Evolutionary conservation across 2,329 filamentous ascomycete species (phyloP).

Genomic region (Reticulascus tulasneorum): DNA sequence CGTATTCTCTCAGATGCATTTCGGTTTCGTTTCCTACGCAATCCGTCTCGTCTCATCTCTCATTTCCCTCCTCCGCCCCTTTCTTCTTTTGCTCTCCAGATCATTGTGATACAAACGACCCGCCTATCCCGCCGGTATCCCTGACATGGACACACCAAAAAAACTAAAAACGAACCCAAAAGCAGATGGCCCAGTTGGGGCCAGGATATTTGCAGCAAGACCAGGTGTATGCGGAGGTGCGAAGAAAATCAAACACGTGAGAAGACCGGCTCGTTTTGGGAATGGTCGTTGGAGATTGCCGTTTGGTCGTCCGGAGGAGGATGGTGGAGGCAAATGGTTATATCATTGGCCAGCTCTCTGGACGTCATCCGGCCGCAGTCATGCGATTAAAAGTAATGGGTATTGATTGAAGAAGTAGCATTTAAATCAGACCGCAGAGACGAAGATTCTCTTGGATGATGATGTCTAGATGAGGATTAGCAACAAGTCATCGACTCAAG

Average conservation of each 20-base stretch:
- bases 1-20: conserved; percentile 13
- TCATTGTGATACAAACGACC: not conserved
- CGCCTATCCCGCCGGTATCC: conserved; percentile 2
- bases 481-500: not conserved
- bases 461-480: conserved; percentile 63
- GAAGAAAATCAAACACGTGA: too few relatives aligned
- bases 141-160: conserved; percentile 8
- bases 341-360: conserved; percentile 16
- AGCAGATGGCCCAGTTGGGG: conserved; percentile 7
- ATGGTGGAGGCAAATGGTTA: too few relatives aligned
- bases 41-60: conserved; percentile 10
- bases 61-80: not conserved
- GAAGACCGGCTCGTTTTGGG: too few relatives aligned
- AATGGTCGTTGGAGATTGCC: conserved; percentile 14
- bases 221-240: conserved; percentile 7
- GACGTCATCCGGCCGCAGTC: conserved; percentile 15
- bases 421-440: conserved; percentile 92
- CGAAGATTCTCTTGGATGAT: conserved; percentile 99
- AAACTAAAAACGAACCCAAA: conserved; percentile 9
- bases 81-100: not conserved
- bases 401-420: conserved; percentile 35
- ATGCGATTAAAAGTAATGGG: conserved; percentile 31
- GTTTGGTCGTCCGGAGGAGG: conserved; percentile 12
- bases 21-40: conserved; percentile 16
- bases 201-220: conserved; percentile 6